Evolutionary conservation across 129 eudicot species (phyloP).

Genomic region (Artemisia tridentata): DNA sequence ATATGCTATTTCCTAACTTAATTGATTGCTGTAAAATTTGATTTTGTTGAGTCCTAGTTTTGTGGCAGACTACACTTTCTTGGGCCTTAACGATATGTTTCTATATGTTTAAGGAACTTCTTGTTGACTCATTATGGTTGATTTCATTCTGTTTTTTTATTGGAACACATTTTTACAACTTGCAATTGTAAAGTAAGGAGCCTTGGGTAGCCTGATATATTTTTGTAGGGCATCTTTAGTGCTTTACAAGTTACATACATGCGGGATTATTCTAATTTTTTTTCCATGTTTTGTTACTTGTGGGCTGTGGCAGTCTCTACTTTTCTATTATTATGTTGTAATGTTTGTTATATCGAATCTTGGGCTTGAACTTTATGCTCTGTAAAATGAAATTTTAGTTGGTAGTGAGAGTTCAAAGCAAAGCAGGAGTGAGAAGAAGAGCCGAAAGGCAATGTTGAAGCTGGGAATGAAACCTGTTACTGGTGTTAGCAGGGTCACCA

Average conservation of each 20-base stretch:
- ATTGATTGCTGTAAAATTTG: neutral
- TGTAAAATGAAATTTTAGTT: conserved; percentile 31
- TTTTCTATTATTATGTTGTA: too few species aligned
- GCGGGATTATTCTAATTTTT: too few species aligned
- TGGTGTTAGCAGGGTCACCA: conserved; percentile 88
- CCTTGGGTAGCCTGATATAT: too few species aligned
- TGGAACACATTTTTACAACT: too few species aligned
- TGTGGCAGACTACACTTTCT: neutral
- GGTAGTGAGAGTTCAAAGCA: conserved; percentile 62
- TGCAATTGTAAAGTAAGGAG: too few species aligned
- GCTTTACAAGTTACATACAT: too few species aligned
- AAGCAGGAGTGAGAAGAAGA: conserved; percentile 95
- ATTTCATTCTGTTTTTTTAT: too few species aligned
- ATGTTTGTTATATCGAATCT: neutral
- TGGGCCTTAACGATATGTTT: neutral
- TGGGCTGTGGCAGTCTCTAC: too few species aligned
- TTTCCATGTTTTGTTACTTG: too few species aligned
- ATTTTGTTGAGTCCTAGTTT: neutral
- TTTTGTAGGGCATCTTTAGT: too few species aligned
- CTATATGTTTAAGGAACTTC: neutral
- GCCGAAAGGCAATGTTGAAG: conserved; percentile 89
- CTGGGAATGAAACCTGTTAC: conserved; percentile 83
- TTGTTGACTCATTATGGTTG: too few species aligned
- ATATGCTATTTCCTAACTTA: neutral
- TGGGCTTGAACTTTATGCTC: neutral